A percentile compares a stretch with the other conserved stretches of the same genome.
Evolutionary conservation across 441 rosid genomes (phyloP).

Genomic region (Adansonia rubrostipa): DNA sequence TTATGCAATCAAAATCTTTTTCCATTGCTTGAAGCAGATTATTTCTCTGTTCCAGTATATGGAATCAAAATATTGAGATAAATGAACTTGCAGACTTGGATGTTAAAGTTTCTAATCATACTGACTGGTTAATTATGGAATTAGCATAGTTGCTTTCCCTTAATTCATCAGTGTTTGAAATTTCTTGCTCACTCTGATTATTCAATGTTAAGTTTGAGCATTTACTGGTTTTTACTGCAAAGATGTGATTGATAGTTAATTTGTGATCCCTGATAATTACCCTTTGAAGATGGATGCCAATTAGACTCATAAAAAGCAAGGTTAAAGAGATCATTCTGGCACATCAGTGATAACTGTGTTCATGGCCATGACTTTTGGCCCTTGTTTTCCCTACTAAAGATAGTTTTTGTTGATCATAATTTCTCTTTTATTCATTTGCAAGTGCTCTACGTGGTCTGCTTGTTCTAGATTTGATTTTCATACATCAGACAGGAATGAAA

Average conservation of each 20-base stretch:
- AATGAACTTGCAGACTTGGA: slow-evolving; percentile 6
- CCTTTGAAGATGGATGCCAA: not conserved
- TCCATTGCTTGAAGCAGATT: not conserved
- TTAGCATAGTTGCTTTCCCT: not conserved
- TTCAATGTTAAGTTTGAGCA: not conserved
- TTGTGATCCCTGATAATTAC: not conserved
- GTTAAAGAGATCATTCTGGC: slow-evolving; percentile 10
- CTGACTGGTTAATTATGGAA: not conserved
- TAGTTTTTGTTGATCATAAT: not conserved
- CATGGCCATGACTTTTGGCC: not conserved
- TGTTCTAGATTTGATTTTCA: not conserved
- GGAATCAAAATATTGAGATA: not conserved
- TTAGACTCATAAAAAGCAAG: not conserved
- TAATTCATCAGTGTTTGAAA: not conserved
- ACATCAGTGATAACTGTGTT: not conserved
- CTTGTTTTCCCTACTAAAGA: not conserved
- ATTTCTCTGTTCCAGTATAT: slow-evolving; percentile 11
- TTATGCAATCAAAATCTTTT: too few relatives aligned
- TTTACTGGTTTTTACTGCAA: not conserved
- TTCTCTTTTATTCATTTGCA: not conserved
- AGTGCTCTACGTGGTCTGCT: not conserved
- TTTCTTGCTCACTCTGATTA: not conserved
- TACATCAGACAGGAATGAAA: not conserved
- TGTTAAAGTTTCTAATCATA: slow-evolving; percentile 2
- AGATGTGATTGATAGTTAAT: not conserved